Evolutionary conservation across 441 rosid genomes (phyloP).

Genomic region (Aquilaria agallochum): DNA sequence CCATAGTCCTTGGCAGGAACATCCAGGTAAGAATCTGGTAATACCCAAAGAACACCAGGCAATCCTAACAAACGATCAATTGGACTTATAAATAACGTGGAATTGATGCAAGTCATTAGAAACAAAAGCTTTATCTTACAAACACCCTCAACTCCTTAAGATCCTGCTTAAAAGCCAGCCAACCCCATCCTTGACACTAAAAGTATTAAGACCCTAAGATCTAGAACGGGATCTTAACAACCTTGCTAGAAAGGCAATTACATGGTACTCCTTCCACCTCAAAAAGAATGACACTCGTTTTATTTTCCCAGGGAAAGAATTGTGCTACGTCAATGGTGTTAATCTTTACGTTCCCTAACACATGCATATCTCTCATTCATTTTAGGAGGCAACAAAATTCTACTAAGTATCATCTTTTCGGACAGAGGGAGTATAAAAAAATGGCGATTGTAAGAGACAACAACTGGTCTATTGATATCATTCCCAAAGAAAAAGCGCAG

Average conservation of each 20-base stretch:
- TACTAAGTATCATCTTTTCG: neutral
- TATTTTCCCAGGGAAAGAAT: neutral
- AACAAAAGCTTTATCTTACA: neutral
- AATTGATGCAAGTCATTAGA: neutral
- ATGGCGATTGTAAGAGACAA: too few species aligned
- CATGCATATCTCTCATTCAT: too few species aligned
- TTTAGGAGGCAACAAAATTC: too few species aligned
- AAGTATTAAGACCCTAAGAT: neutral
- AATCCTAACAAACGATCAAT: slow-evolving; percentile 32
- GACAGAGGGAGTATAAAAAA: too few species aligned
- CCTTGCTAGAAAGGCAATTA: neutral
- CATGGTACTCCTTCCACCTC: neutral
- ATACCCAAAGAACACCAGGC: slow-evolving; percentile 93
- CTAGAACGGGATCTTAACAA: neutral
- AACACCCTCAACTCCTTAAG: neutral
- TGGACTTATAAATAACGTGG: neutral
- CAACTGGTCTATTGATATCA: neutral
- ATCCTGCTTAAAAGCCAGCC: neutral
- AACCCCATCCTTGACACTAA: neutral
- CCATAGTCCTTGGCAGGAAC: slow-evolving; percentile 98
- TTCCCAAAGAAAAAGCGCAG: neutral
- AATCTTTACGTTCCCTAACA: too few species aligned
- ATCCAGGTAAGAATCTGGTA: slow-evolving; percentile 93
- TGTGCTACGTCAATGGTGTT: neutral
- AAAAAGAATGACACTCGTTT: slow-evolving; percentile 4